Evolutionary conservation across 306 rosid genomes (phyloP).

Genomic region (Bauhinia variegata): DNA sequence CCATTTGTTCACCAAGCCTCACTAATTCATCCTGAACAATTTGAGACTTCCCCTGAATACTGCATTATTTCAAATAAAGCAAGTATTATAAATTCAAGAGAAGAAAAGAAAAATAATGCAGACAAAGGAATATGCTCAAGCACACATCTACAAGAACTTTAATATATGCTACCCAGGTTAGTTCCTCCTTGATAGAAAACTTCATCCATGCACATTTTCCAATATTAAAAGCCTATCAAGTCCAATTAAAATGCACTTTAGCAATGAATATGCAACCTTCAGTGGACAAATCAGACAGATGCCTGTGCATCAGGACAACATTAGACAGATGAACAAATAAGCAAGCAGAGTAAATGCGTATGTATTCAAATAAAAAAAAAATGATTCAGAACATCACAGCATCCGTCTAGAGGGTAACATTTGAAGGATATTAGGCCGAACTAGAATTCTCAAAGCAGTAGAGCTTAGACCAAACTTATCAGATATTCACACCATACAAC

Average conservation of each 20-base stretch:
- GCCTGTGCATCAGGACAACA: not conserved
- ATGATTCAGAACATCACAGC: not conserved
- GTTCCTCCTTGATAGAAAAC: slow-evolving; percentile 9
- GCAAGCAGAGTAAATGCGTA: not conserved
- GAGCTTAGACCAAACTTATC: not conserved
- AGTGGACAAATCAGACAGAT: not conserved
- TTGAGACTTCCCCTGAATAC: slow-evolving; percentile 90
- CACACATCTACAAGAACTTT: not conserved
- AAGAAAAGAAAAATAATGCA: not conserved
- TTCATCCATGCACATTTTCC: slow-evolving; percentile 14
- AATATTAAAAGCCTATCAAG: slow-evolving; percentile 17
- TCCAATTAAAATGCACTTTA: slow-evolving; percentile 29
- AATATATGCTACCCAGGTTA: slow-evolving; percentile 2
- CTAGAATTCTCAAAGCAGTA: not conserved
- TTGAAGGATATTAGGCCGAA: not conserved
- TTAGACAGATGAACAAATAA: not conserved
- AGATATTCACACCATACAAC: slow-evolving; percentile 19
- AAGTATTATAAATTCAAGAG: slow-evolving; percentile 3
- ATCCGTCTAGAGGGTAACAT: not conserved
- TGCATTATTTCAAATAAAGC: slow-evolving; percentile 42
- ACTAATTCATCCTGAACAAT: slow-evolving; percentile 89
- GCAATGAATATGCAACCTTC: slow-evolving; percentile 16
- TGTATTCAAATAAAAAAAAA: too few relatives aligned
- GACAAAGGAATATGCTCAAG: not conserved
- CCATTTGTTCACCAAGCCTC: slow-evolving; percentile 91